Evolutionary conservation across 1,284 basidiomycete genomes (phyloP), one percentile per base, ranked within the genome.

Genomic region (Cutaneotrichosporon cutaneum): DNA sequence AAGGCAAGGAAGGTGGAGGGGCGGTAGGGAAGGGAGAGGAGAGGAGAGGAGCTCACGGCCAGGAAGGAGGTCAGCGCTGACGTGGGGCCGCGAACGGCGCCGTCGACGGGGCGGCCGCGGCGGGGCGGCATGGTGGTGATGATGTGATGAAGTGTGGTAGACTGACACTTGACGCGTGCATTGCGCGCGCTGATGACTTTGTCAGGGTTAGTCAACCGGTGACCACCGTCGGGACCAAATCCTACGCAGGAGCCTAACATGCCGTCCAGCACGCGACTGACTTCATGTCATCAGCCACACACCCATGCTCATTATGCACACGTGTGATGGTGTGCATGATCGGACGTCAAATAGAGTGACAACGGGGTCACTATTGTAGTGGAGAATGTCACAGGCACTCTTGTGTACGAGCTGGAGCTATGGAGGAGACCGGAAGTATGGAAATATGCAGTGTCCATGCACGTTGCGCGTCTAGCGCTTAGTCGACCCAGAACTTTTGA

Each of bases 61-160:
- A 98, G 83, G 75, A 94, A 97, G 67, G 93, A 91, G 27, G 94
- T 96, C 13, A 98, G 81, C 0, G 94, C 94, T 51, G 92, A 94
- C 0, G 90, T 87, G 0, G 94, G 94, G 0, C 94, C 94, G 21
- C 90, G 85, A 47, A 96, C 88, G 2, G 73, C 54, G 35, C 63
- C 75, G 61, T 58, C 56, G 11, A 32, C 32, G 11, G 13, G 27
- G 36, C 53, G 56, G 27, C 35, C 52, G 7, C 52, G 33, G 22
- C 52, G 52, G 8, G 51, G 53, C 47, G 51, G 51, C 51, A 48
- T 53, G 16, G 32, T 54, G 35, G 24, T 30, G 30, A 9, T 30
- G 2, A n/a, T 4, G 30, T 47, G 18, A 14, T 44, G 18, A 39
- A n/a, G n/a, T 18, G 6, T 55, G 42, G 6, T 45, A 18, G 13